These are phyloP conservation scores for Colletotrichum caudatum DNA, from an alignment of 2,329 filamentous ascomycete genomes.

Conservation along the genomic window DNA sequence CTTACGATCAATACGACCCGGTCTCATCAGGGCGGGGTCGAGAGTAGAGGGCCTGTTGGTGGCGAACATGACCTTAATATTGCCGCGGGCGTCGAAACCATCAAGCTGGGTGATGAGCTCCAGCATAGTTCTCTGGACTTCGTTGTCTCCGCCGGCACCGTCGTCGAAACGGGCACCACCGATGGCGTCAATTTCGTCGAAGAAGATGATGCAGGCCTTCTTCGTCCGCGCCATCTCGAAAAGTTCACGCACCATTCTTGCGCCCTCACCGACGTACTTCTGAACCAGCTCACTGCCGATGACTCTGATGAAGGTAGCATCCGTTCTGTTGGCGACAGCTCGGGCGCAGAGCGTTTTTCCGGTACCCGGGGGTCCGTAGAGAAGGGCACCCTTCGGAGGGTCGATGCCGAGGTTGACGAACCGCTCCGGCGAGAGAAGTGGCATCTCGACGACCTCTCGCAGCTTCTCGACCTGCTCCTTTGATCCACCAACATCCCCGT, in stretches of 20 bases:
- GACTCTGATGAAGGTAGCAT: slow-evolving; percentile 98
- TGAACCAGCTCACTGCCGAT: slow-evolving; percentile 98
- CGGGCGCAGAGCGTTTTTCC: slow-evolving; percentile 98
- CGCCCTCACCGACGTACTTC: slow-evolving; percentile 98
- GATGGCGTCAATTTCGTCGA: slow-evolving; percentile 97
- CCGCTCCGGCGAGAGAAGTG: slow-evolving; percentile 92
- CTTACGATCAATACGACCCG: slow-evolving; percentile 97
- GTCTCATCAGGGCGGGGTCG: slow-evolving; percentile 96
- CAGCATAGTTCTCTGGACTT: slow-evolving; percentile 97
- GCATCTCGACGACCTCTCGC: slow-evolving; percentile 98
- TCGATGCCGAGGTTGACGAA: slow-evolving; percentile 99
- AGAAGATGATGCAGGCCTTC: slow-evolving; percentile 99
- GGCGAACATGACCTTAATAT: slow-evolving; percentile 99
- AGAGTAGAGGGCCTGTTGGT: slow-evolving; percentile 96
- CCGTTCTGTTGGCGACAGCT: slow-evolving; percentile 97
- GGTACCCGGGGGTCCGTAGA: slow-evolving; percentile 98
- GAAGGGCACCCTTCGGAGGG: slow-evolving; percentile 94
- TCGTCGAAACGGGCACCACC: slow-evolving; percentile 97
- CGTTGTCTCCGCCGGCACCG: slow-evolving; percentile 95
- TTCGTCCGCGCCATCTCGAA: slow-evolving; percentile 99
- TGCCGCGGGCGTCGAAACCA: slow-evolving; percentile 94
- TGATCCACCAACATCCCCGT: slow-evolving; percentile 97
- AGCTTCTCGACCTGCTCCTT: slow-evolving; percentile 99
- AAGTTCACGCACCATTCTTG: slow-evolving; percentile 96
- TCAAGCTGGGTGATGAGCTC: slow-evolving; percentile 97